These are phyloP conservation scores for Hymenoscyphus infarciens DNA, from an alignment of 2,329 filamentous ascomycete genomes.

Conservation along the genomic window DNA sequence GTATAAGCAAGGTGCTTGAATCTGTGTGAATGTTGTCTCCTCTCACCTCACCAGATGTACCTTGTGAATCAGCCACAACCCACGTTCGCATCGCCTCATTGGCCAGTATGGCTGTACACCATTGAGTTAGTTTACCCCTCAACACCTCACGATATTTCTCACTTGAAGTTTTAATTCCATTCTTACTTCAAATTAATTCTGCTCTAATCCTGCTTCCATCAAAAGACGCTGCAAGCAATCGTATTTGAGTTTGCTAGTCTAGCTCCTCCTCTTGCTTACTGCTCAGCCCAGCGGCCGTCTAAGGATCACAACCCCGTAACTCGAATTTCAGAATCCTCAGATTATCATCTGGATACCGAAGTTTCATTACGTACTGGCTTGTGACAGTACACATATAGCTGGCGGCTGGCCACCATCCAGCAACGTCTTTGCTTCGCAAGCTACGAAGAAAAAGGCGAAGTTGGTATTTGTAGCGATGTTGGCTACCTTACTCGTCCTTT, in stretches of 20 bases:
- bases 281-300: not conserved
- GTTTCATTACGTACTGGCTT: not conserved
- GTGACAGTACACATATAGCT: not conserved
- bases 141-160: not conserved
- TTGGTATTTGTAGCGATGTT: not conserved
- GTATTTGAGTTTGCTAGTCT: not conserved
- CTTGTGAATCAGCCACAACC: too few species aligned
- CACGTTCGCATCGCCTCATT: too few species aligned
- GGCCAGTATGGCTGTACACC: too few species aligned
- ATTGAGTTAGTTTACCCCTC: not conserved
- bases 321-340: not conserved
- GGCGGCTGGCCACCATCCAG: not conserved
- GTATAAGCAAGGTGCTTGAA: too few species aligned
- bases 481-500: not conserved
- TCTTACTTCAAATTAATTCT: not conserved
- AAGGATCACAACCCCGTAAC: not conserved
- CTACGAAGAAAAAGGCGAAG: not conserved
- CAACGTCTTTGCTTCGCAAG: not conserved
- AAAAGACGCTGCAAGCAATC: not conserved
- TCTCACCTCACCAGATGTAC: too few species aligned
- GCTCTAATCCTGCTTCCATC: not conserved
- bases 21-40: too few species aligned
- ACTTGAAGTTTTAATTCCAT: not conserved
- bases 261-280: not conserved
- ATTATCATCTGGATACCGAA: not conserved